Base-by-base conservation (phyloP, 495 filamentous ascomycete genomes). In the Friedmanniomyces simplex region DNA sequence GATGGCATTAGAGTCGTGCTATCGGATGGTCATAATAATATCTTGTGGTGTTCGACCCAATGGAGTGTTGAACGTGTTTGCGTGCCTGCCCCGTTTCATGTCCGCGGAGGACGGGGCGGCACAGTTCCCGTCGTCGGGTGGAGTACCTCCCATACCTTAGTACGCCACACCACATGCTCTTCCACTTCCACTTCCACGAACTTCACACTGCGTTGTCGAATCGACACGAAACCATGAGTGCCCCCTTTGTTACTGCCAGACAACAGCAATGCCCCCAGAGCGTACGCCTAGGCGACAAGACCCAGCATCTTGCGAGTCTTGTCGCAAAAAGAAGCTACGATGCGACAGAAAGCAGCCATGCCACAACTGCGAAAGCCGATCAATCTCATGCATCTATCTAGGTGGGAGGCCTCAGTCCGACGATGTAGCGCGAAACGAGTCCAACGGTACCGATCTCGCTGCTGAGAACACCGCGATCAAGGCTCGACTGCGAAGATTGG, bases 241-340 rank as follows among this genome's bases (percentile, higher is more conserved):
- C n/a, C n/a, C n/a, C n/a, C n/a, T n/a, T n/a, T n/a, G n/a, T n/a
- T n/a, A n/a, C n/a, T n/a, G n/a, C n/a, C n/a, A n/a, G n/a, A n/a
- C n/a, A n/a, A n/a, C n/a, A n/a, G 34, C 34, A 37, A 55, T 57
- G 54, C 54, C 54, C 7, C 54, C 54, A 37, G 54, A 57, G 21
- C 42, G 45, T 6, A 41, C 25, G 4, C 42, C n/a, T n/a, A n/a
- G 26, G 28, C 65, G 76, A 55, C 76, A 76, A 57, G 73, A 77
- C 36, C 76, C 76, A 0, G 76, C 77, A 1, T 77, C 76, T 0
- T 80, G 77, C 53, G 71, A 73, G 42, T 66, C 59, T 13, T 76
- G 74, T 54, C 69, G 74, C 26, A 64, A 58, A 50, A 76, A 75
- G 56, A 76, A 76, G 61, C 59, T 76, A 32, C 75, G 72, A 63